phyloP scores from a whole-genome alignment of 208 protist species.

The Tritrichomonas musculus region DNA sequence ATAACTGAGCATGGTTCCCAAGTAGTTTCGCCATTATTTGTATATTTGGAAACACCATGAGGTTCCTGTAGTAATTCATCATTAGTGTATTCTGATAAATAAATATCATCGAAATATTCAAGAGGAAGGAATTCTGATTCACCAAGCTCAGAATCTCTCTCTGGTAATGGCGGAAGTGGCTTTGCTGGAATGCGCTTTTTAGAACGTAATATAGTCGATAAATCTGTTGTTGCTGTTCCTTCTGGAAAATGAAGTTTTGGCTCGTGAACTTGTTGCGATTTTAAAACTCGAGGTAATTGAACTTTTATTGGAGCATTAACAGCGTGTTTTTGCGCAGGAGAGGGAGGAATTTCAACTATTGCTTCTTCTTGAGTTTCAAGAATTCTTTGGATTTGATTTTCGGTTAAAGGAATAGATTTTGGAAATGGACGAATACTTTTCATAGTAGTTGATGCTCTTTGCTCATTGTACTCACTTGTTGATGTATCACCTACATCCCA shows the following conservation, averaged over 20 bases:
- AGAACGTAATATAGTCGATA: not conserved
- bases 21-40: constrained; percentile 3
- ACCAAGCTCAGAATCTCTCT: not conserved
- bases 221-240: constrained; percentile 24
- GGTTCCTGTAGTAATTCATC: not conserved
- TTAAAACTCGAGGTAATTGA: too few relatives aligned
- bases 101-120: constrained; percentile 23
- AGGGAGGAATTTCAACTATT: not conserved
- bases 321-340: not conserved
- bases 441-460: not conserved
- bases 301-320: not conserved
- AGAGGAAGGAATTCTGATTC: not conserved
- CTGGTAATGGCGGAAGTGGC: not conserved
- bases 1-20: not conserved
- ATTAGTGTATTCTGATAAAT: not conserved
- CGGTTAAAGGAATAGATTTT: not conserved
- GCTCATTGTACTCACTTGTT: not conserved
- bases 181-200: not conserved
- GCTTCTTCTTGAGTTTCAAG: not conserved
- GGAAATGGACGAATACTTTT: not conserved
- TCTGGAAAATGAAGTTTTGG: not conserved
- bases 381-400: not conserved
- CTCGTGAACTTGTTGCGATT: not conserved
- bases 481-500: not conserved
- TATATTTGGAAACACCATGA: not conserved